Base-by-base conservation (phyloP, 148 eudicot species). In the Hydrangea macrophylla region DNA sequence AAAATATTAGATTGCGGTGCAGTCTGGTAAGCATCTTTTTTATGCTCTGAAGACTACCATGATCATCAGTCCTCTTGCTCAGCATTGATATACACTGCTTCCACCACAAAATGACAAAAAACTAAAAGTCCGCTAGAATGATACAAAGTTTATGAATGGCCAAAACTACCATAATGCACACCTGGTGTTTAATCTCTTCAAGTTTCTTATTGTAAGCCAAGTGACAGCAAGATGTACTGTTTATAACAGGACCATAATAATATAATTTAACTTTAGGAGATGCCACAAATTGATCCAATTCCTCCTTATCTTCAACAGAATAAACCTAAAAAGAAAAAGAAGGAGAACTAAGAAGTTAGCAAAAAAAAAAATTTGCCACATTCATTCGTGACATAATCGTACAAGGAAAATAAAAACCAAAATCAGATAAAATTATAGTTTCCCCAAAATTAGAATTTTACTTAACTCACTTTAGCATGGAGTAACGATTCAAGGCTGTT, bases 401-500 rank as follows among this genome's bases (percentile, higher is more conserved):
- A 5, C 11, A 9, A 11, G 20, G 26, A 30, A 7, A 13, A 7
- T 5, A 6, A 40, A 40, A 30, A 55, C 25, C 12, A 15, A 22
- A 64, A 37, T 56, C 11, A 36, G 23, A 35, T 27, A 30, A 15
- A 45, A 9, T 13, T 24, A 64, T 50, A 36, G 32, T 60, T 61
- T 40, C 59, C 40, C 36, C 6, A 11, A 36, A 42, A 40, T 18
- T 22, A 44, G 53, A 39, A 44, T 15, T 26, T 58, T 58, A 35
- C 32, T 59, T 25, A 72, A 75, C 81, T 42, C 73, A 94, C 99
- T 97, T 94, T 94, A 32, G 99, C 91, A 75, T 80, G 96, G 73
- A 94, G 88, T 75, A 88, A 82, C 56, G 81, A 68, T 83, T 94
- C 93, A 64, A 94, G 99, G 78, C 91, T 77, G 75, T 67, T 78